A percentile compares a stretch with the other conserved stretches of the same genome.
These are phyloP conservation scores for Clarireedia paspali DNA, from an alignment of 2,329 filamentous ascomycete species.

Conservation along the genomic window DNA sequence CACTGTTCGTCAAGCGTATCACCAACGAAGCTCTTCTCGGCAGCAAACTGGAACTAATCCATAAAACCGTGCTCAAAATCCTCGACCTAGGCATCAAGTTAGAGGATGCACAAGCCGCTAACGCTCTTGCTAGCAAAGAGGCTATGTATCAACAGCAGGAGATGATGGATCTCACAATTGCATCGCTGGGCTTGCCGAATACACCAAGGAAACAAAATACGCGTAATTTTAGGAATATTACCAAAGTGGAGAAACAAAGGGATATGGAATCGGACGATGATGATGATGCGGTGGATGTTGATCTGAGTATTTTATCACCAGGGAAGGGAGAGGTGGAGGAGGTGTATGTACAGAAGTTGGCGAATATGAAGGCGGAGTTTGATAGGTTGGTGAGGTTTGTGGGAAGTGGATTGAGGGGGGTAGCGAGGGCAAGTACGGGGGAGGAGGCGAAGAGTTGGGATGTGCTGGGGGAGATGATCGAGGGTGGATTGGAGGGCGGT, in stretches of 20 bases:
- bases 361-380: constrained; percentile 53
- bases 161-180: constrained; percentile 26
- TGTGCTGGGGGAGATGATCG: constrained; percentile 71
- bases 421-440: constrained; percentile 67
- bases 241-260: constrained; percentile 15
- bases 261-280: constrained; percentile 20
- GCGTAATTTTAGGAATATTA: constrained; percentile 19
- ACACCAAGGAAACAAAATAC: constrained; percentile 24
- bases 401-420: constrained; percentile 61
- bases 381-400: constrained; percentile 62
- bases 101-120: constrained; percentile 47
- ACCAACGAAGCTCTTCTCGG: constrained; percentile 64
- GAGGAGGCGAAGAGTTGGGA: constrained; percentile 56
- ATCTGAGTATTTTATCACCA: constrained; percentile 32
- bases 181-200: constrained; percentile 25
- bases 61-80: constrained; percentile 64
- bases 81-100: constrained; percentile 69
- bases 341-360: constrained; percentile 46
- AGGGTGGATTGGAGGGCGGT: constrained; percentile 36
- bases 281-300: constrained; percentile 26
- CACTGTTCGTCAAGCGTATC: constrained; percentile 53
- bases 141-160: constrained; percentile 21
- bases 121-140: constrained; percentile 19
- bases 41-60: constrained; percentile 59
- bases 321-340: constrained; percentile 23